A percentile compares a stretch with the other conserved stretches of the same genome.
phyloP scores from a whole-genome alignment of 805 yeast species.

The Saccharomycodes ludwigii region DNA sequence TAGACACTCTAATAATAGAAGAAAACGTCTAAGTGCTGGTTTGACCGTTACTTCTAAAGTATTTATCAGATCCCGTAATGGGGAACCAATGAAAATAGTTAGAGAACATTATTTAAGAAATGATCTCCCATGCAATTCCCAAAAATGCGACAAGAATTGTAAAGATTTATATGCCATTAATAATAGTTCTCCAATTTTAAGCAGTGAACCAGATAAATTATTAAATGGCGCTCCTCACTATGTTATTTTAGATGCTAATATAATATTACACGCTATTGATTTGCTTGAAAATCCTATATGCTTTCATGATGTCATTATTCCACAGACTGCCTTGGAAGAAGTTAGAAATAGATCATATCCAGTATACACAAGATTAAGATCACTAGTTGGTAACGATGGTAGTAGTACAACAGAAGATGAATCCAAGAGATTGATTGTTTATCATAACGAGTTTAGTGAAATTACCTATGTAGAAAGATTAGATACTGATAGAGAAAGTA shows the following conservation, averaged over 20 bases:
- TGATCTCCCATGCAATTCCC: slow-evolving; percentile 86
- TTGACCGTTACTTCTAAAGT: slow-evolving; percentile 74
- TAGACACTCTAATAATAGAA: too few species aligned
- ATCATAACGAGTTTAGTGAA: slow-evolving; percentile 82
- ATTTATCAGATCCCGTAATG: slow-evolving; percentile 80
- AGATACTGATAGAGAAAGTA: slow-evolving; percentile 54
- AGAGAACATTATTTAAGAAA: slow-evolving; percentile 87
- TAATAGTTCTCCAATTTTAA: slow-evolving; percentile 48
- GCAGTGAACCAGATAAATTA: slow-evolving; percentile 47
- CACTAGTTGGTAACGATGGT: slow-evolving; percentile 44
- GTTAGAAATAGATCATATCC: slow-evolving; percentile 82
- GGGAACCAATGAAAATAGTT: slow-evolving; percentile 61
- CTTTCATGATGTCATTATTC: slow-evolving; percentile 83
- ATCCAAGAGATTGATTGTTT: slow-evolving; percentile 76
- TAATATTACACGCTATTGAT: slow-evolving; percentile 81
- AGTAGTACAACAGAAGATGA: slow-evolving; percentile 26
- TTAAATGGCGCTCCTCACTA: slow-evolving; percentile 61
- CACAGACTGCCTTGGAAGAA: slow-evolving; percentile 91
- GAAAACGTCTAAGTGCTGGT: slow-evolving; percentile 38
- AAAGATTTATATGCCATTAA: slow-evolving; percentile 55
- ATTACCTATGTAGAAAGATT: slow-evolving; percentile 53
- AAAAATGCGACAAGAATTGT: slow-evolving; percentile 40
- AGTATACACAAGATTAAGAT: slow-evolving; percentile 71
- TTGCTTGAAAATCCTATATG: slow-evolving; percentile 64
- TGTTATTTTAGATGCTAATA: slow-evolving; percentile 76